Base-by-base conservation (phyloP, 2,329 filamentous ascomycete genomes). In the Epichloe gansuensis region DNA sequence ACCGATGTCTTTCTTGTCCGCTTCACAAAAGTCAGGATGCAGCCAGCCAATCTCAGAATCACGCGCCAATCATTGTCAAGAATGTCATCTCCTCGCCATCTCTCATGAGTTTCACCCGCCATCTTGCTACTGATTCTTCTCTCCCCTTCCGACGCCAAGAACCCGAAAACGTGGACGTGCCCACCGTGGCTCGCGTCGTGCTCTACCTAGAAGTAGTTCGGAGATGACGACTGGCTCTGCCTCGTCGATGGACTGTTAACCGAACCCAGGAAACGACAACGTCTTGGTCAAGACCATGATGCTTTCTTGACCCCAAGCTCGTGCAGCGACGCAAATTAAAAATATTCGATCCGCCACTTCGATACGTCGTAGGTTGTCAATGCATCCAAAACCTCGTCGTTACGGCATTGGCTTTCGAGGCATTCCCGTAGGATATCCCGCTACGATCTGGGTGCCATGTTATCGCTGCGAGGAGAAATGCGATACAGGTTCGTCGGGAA, bases 401-500 rank as follows among this genome's bases (percentile, higher is more conserved):
- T 21, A 21, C 17, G 17, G 17, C 17, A 21, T 21, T 21, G 17
- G 17, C 17, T 21, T 21, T 21, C 17, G 17, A 21, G 17, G 17
- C 17, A 21, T 21, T 21, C 17, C 17, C 17, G 17, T 2, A 21
- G 17, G 17, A 21, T 21, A 21, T 21, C 17, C 17, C 17, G 17
- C 17, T 21, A 21, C 17, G 17, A 21, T 21, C 12, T 76, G 3
- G 79, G 79, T 9, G 78, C 77, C 79, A 82, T 81, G 0, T 74
- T 78, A 43, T 73, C 73, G 1, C 72, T 72, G 34, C 70, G 73
- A 0, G 80, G 80, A 1, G 77, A 73, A 47, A 78, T 71, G 2
- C 65, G 70, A 58, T 83, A 79, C 47, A 83, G 56, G 61, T 83
- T 82, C 5, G 78, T 82, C 0, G 79, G 79, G 54, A 83, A 83